Base-by-base conservation (phyloP, 1,284 basidiomycete species). In the Mycena sp. region DNA sequence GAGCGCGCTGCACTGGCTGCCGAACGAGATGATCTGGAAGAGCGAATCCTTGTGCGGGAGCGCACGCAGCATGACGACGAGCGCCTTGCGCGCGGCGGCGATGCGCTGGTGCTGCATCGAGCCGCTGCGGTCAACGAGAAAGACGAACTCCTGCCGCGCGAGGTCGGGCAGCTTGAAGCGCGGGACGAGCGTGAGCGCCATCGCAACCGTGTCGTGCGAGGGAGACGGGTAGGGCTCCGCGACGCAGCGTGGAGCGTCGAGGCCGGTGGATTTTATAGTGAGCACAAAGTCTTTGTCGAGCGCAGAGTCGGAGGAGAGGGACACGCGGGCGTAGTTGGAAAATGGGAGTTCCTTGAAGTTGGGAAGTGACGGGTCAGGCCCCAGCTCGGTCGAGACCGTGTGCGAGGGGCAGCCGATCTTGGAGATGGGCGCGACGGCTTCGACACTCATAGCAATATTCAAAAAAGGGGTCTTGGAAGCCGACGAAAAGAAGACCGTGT, bases 1-100 rank as follows among this genome's bases (percentile, higher is more conserved):
- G 12, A 65, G 60, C 37, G 52, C 57, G 7, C 43, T 48, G 38
- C 41, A n/a, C 9, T 19, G 21, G 4, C 44, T 51, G 30, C 63
- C 63, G 41, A 65, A 65, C 7, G 63, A 65, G 21, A 46, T 53
- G 19, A 63, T 63, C 38, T 65, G 61, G 60, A 65, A 65, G 23
- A 25, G 23, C 7, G 25, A 23, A 35, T 55, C 50, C n/a, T 51
- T 52, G 32, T 61, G 46, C 21, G 60, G 63, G 5, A 65, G 53
- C 4, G 63, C 49, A 19, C 48, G 44, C 30, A 63, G 63, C 28
- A 65, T 55, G 16, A 65, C 59, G 28, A 25, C 41, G 25, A 65
- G 53, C 16, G 63, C 52, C 19, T 59, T 62, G 38, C 44, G 46
- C 26, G 61, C 59, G 5, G 63, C 43, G 6, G 19, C 25, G 19